Base-by-base conservation (phyloP, 805 yeast species). In the Yamadazyma laniorum region DNA sequence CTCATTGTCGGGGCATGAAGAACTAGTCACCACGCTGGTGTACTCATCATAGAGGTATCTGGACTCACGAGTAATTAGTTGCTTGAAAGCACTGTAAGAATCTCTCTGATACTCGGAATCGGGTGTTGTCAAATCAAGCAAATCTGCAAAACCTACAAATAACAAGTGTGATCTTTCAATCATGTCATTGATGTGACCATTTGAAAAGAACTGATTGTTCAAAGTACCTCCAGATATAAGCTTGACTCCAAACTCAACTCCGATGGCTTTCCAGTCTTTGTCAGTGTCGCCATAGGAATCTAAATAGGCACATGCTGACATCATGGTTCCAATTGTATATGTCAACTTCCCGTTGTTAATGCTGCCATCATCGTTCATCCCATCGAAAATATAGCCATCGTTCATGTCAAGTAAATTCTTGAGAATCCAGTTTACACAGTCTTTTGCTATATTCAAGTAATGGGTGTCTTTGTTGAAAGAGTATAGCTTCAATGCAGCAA, bases 341-440 rank as follows among this genome's bases (percentile, higher is more conserved):
- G 63, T 43, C 14, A 60, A 47, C 37, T 57, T 57, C 2, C 63
- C 65, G 18, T 40, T 43, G 39, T 60, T 59, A 7, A 55, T 23
- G 21, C 36, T 41, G 4, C 44, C 41, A 26, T 44, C 37, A 2
- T 38, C 35, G 23, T 47, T 27, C n/a, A 45, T 43, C 6, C 60
- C 60, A 57, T 59, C 42, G 42, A 49, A 15, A 48, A 52, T 41
- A 13, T 48, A 44, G 7, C 44, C 38, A 35, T 47, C 49, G 8
- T 49, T 13, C 35, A 29, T 30, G 47, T 43, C 38, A 47, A 53
- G 22, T 15, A 45, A 31, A 25, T 50, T 30, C 4, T 43, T 40
- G 8, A 51, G 32, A 2, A 40, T 33, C 48, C 47, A 52, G 4
- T 32, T 32, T 34, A 35, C 26, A 30, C 51, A 45, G 14, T 50